Evolutionary conservation across 495 filamentous ascomycete genomes (phyloP).

Genomic region (Glutinoglossum americanum): DNA sequence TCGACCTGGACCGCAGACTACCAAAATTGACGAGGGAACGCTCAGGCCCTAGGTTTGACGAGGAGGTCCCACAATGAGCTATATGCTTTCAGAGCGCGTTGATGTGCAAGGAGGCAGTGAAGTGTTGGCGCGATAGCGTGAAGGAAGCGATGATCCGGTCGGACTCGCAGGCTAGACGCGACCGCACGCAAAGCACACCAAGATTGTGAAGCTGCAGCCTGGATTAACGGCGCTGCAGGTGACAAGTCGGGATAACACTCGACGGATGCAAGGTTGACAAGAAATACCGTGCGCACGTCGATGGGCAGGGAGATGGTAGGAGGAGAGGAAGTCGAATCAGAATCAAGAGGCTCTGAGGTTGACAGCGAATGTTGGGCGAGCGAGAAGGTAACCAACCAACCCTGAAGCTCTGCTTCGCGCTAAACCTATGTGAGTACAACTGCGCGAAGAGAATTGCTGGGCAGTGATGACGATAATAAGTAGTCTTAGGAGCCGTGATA

Average conservation of each 20-base stretch:
- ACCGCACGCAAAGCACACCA: not conserved
- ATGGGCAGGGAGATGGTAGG: not conserved
- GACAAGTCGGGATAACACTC: not conserved
- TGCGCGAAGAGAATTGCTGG: not conserved
- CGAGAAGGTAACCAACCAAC: not conserved
- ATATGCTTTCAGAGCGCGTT: not conserved
- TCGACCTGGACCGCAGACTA: not conserved
- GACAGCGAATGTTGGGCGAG: not conserved
- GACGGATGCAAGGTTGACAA: not conserved
- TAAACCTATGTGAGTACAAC: not conserved
- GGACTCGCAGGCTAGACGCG: not conserved
- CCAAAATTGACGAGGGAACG: not conserved
- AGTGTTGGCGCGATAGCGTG: not conserved
- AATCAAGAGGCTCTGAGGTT: not conserved
- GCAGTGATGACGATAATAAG: not conserved
- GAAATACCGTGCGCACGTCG: not conserved
- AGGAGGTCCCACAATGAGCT: not conserved
- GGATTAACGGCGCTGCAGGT: not conserved
- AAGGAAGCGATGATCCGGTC: not conserved
- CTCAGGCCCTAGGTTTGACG: not conserved
- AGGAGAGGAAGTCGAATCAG: not conserved
- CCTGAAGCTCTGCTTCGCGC: not conserved
- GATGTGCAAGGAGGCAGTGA: not conserved
- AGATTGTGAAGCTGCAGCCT: constrained; percentile 1
- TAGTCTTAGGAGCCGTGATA: not conserved